Conservation (phyloP, 257 asterid species). For the Solanum ossicruentum region DNA sequence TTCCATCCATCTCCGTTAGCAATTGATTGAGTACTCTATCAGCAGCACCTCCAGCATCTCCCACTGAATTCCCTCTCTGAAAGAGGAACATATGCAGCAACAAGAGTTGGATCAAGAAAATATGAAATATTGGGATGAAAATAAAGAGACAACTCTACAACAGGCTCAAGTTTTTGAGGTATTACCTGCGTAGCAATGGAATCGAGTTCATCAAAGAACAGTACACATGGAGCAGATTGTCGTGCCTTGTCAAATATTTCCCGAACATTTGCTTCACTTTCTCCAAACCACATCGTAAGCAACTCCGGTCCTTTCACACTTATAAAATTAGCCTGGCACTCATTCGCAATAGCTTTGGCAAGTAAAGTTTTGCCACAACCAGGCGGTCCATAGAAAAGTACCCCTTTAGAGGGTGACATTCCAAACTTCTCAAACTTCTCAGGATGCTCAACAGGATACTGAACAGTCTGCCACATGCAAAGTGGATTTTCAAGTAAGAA, state of each 20-base stretch:
- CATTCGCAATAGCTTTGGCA: conserved; percentile 92
- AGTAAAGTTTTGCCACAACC: conserved; percentile 88
- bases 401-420: conserved; percentile 95
- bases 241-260: conserved; percentile 93
- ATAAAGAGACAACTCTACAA: not conserved
- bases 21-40: conserved; percentile 88
- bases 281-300: conserved; percentile 98
- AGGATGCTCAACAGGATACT: conserved; percentile 94
- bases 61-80: conserved; percentile 76
- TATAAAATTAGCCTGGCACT: conserved; percentile 88
- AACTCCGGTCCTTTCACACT: conserved; percentile 89
- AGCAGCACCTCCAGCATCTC: conserved; percentile 95
- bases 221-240: conserved; percentile 86
- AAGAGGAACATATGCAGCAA: not conserved
- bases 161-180: not conserved
- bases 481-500: not conserved
- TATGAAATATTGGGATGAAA: not conserved
- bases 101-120: not conserved
- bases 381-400: conserved; percentile 87
- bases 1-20: conserved; percentile 88
- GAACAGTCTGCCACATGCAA: conserved; percentile 52
- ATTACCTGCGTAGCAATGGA: conserved; percentile 89
- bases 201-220: conserved; percentile 82
- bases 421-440: conserved; percentile 94
- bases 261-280: conserved; percentile 90